A percentile compares a stretch with the other conserved stretches of the same genome.
Evolutionary conservation across 352 stramenopile genomes (phyloP).

Genomic region (Phytophthora fragariaefolia): DNA sequence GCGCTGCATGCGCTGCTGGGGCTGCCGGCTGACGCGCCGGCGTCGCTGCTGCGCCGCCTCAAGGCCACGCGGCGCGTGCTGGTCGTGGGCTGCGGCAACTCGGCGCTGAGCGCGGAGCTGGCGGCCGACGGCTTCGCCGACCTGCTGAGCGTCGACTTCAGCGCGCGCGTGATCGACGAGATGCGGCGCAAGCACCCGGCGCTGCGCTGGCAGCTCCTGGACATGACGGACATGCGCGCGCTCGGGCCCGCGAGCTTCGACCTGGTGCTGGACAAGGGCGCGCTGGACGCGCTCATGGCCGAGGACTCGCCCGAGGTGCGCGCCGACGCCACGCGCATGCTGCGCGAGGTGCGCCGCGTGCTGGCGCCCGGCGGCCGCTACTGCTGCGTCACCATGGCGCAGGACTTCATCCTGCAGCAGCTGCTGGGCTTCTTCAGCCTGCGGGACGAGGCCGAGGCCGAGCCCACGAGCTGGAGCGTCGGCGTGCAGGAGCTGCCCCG

Average conservation of each 20-base stretch:
- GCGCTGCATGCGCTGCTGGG: slow-evolving; percentile 43
- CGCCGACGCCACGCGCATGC: slow-evolving; percentile 62
- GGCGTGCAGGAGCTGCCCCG: slow-evolving; percentile 51
- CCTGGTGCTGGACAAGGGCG: slow-evolving; percentile 82
- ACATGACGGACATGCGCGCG: slow-evolving; percentile 73
- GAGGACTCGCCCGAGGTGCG: slow-evolving; percentile 51
- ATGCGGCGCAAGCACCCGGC: slow-evolving; percentile 70
- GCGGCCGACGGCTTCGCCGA: slow-evolving; percentile 60
- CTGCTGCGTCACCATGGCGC: slow-evolving; percentile 82
- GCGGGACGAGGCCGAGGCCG: background rate
- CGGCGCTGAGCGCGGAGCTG: slow-evolving; percentile 67
- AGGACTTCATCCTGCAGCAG: slow-evolving; percentile 76
- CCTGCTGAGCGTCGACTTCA: slow-evolving; percentile 81
- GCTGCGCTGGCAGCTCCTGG: slow-evolving; percentile 77
- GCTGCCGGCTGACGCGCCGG: slow-evolving; percentile 29
- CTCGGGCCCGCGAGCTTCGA: slow-evolving; percentile 63
- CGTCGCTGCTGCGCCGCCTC: slow-evolving; percentile 38
- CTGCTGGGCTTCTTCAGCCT: slow-evolving; percentile 59
- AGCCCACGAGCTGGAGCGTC: slow-evolving; percentile 34
- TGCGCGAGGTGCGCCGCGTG: slow-evolving; percentile 70
- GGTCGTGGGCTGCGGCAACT: slow-evolving; percentile 85
- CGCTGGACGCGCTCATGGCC: slow-evolving; percentile 78
- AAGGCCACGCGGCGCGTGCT: slow-evolving; percentile 60
- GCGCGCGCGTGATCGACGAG: slow-evolving; percentile 72
- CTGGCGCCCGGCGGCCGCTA: slow-evolving; percentile 65